These are phyloP conservation scores for Coemansia sp. DNA, from an alignment of 192 early-diverging fungal species.

Conservation along the genomic window DNA sequence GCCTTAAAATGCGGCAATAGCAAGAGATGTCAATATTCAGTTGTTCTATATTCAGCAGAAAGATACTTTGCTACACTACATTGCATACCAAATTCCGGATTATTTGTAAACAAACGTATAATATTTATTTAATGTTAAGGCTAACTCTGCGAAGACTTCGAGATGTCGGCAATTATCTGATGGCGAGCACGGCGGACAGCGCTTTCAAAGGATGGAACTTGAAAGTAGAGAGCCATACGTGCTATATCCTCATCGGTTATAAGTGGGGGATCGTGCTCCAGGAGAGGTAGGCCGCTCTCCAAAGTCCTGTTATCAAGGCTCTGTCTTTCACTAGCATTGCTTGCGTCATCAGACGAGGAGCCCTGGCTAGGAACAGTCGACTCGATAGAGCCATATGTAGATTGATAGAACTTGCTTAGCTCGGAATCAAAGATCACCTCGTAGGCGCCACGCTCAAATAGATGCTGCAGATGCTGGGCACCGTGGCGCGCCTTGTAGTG, in stretches of 20 bases:
- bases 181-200: slow-evolving; percentile 57
- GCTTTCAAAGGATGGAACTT: slow-evolving; percentile 53
- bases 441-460: slow-evolving; percentile 31
- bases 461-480: slow-evolving; percentile 47
- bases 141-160: slow-evolving; percentile 17
- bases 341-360: background rate
- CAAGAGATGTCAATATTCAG: no score
- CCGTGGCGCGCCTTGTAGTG: slow-evolving; percentile 76
- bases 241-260: slow-evolving; percentile 39
- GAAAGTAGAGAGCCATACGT: slow-evolving; percentile 43
- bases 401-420: slow-evolving; percentile 32
- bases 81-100: background rate
- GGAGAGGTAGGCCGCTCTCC: slow-evolving; percentile 25
- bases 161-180: slow-evolving; percentile 52
- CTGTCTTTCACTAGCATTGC: background rate
- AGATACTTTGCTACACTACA: background rate
- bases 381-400: slow-evolving; percentile 5
- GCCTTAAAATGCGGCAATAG: background rate
- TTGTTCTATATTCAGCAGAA: no score
- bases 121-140: background rate
- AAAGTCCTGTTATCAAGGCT: slow-evolving; percentile 33
- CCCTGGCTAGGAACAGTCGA: background rate
- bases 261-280: slow-evolving; percentile 28
- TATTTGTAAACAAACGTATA: background rate
- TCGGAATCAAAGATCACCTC: slow-evolving; percentile 40